Evolutionary conservation across 345 rosid species (phyloP), one percentile per base, ranked within the genome.

Genomic region (Aethionema arabicum): DNA sequence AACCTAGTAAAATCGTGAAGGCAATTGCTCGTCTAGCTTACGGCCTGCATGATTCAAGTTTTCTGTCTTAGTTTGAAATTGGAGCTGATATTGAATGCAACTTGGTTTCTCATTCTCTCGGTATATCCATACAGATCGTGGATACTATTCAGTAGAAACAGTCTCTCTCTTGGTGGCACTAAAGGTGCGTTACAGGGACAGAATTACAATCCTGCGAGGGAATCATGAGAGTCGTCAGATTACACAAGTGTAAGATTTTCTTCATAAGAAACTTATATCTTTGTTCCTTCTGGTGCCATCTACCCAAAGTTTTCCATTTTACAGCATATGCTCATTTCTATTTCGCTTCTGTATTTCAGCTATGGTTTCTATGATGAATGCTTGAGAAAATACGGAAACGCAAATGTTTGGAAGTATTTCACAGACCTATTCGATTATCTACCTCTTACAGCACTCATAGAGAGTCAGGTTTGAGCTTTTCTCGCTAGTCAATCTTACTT

Each of bases 401-500:
- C 97, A 41, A 90, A 90, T 69, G 97, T 90, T 42, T 90, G 97
- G 97, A 90, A 90, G 82, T 68, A 83, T 56, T 90, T 90, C 35
- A 90, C 97, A 0, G 97, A 90, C 74, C 91, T 90, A 61, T 90
- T 90, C 47, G 97, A 90, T 77, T 90, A 90, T 69, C 78, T 90
- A 9, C 97, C 97, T 40, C 86, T 90, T 11, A 90, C 97, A 10
- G 97, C 97, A 43, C 95, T 90, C 61, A 87, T 90, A 61, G 97
- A 90, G 84, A 87, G 97, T 62, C 95, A 90, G 95, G 97, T 90
- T 62, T 35, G 80, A 67, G 45, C 70, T 70, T 8, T 44, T 32
- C 62, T 47, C 57, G 12, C 29, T 46, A 31, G 14, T 33, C 5
- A 27, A 7, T 54, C 9, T 4, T 16, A 63, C 40, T n/a, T 67